Base-by-base conservation (phyloP, 2,329 filamentous ascomycete genomes). In the Exserohilum turcica region DNA sequence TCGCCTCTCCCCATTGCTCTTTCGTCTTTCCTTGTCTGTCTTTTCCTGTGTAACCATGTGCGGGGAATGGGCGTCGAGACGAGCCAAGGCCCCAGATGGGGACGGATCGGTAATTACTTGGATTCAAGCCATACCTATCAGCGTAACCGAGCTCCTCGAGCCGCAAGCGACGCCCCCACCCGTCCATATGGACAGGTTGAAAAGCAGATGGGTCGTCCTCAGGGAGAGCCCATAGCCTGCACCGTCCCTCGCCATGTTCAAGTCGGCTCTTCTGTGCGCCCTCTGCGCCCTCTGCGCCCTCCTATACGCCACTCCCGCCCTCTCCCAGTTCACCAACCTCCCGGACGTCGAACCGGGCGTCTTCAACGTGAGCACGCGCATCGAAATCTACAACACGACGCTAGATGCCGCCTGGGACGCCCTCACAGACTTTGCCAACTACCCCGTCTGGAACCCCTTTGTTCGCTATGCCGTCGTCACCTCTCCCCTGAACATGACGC, bases 401-500 rank as follows among this genome's bases (percentile, higher is more conserved):
- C 50, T 56, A 10, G 31, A 45, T 24, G 60, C 64, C 9, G 61
- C 63, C 33, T 73, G 66, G 66, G 45, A 60, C n/a, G 56, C 62
- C 6, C 63, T 71, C 27, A 67, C 60, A 15, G 52, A 71, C 42
- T 70, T 71, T 33, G 49, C 66, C 18, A 32, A 43, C 12, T 72
- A 72, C 35, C 43, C 65, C 33, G 52, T 57, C 31, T 73, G 69
- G 69, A 72, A 72, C 37, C 70, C 68, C 3, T 72, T 71, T 31
- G 67, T 70, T 24, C 68, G 70, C 28, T 54, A 54, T 35, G 60
- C 67, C 3, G 54, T 66, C 43, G 63, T 66, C 19, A 50, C 65
- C 8, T 60, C 60, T 12, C 46, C 63, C 5, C 31, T 50, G 12
- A 64, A 65, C 45, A 21, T 61, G 7, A 64, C 64, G 0, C 55